Evolutionary conservation across 116 monocot species (phyloP), one percentile per base, ranked within the genome.

Genomic region (Iris pallida): DNA sequence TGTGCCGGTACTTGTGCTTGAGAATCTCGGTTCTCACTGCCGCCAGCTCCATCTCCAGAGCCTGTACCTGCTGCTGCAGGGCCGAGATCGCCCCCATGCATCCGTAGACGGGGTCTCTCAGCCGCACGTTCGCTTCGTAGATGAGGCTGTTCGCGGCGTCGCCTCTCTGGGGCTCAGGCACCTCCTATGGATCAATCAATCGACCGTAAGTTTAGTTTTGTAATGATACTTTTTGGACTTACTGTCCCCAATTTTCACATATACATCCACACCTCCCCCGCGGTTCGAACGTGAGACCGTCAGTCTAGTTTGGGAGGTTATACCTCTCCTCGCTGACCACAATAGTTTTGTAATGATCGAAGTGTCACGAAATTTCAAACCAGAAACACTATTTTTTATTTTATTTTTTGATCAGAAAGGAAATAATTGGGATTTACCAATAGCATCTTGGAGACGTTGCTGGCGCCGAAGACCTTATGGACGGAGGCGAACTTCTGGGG

Each of bases 401-500:
- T n/a, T n/a, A n/a, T n/a, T n/a, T n/a, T n/a, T n/a, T n/a, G n/a
- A n/a, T n/a, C n/a, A n/a, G 49, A 51, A 9, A 51, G 11, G 4
- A 51, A 51, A 51, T 51, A 7, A 51, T 9, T 51, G 19, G 18
- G 8, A 5, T 40, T 63, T 79, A 97, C 97, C 92, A 92, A 73
- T 12, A 97, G 83, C 85, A 97, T 81, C 81, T 97, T 97, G 59
- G 97, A 92, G 74, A 92, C 89, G 65, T 92, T 97, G 73, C 97
- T 97, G 20, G 97, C 97, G n/a, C 97, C 97, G 69, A 97, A 97
- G 76, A 97, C 89, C 61, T 90, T 92, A 68, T 92, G 97, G 7
- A 92, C 97, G 0, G 87, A 82, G 5, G 89, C 92, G 43, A 97
- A 97, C 72, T 92, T 92, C 11, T 92, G 87, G 64, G 97, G 92